These are phyloP conservation scores for Paramecium pentaurelia DNA, from an alignment of 73 alveolate genomes.

Conservation along the genomic window DNA sequence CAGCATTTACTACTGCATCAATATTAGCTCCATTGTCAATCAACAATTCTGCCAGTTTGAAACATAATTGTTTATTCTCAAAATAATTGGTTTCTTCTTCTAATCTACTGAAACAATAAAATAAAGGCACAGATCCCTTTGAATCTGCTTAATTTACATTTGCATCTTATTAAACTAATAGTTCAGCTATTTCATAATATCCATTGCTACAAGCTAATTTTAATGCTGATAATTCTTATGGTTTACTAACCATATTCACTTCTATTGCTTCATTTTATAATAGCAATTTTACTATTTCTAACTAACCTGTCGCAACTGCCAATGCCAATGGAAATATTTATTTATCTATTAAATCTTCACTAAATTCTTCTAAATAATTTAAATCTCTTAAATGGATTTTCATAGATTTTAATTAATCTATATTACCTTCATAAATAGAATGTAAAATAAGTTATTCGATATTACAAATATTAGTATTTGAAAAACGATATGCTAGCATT, in stretches of 20 bases:
- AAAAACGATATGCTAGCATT: neutral
- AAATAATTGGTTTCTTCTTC: slow-evolving; percentile 60
- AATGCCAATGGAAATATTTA: slow-evolving; percentile 38
- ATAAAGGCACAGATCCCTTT: slow-evolving; percentile 54
- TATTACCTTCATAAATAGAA: slow-evolving; percentile 21
- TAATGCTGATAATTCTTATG: slow-evolving; percentile 45
- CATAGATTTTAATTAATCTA: neutral
- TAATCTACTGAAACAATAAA: slow-evolving; percentile 49
- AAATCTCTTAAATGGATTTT: slow-evolving; percentile 34
- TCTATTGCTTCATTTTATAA: slow-evolving; percentile 31
- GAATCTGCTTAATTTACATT: slow-evolving; percentile 22
- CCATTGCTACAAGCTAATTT: slow-evolving; percentile 59
- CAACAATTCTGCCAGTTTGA: slow-evolving; percentile 56
- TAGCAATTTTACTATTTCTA: slow-evolving; percentile 47
- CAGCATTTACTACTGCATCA: slow-evolving; percentile 55
- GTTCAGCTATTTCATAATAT: slow-evolving; percentile 58
- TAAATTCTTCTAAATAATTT: slow-evolving; percentile 60
- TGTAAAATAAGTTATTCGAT: neutral
- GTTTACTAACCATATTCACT: slow-evolving; percentile 42
- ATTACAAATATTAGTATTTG: slow-evolving; percentile 30
- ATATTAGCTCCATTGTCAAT: slow-evolving; percentile 60
- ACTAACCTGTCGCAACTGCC: slow-evolving; percentile 50
- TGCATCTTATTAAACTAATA: slow-evolving; percentile 50
- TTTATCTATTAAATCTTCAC: slow-evolving; percentile 44
- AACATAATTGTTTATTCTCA: slow-evolving; percentile 53